Conservation (phyloP, 2,329 filamentous ascomycete species). For the Hymenoscyphus infarciens region DNA sequence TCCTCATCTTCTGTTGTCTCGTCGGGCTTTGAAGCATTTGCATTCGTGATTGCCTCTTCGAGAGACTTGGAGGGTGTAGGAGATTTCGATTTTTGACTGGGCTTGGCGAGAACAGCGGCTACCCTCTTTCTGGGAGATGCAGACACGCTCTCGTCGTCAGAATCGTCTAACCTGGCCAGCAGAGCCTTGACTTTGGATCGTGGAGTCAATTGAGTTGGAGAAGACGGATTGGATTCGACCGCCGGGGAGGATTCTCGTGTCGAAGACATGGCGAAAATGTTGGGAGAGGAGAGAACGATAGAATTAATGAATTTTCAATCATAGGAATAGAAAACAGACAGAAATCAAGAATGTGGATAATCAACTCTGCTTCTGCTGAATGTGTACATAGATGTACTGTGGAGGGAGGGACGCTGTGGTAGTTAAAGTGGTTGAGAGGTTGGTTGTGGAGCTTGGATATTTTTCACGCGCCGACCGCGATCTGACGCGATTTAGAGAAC, state of each 20-base stretch:
- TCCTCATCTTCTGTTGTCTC: slow-evolving; percentile 39
- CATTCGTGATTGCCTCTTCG: slow-evolving; percentile 9
- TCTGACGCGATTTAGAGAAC: slow-evolving; percentile 7
- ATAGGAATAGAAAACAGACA: slow-evolving; percentile 3
- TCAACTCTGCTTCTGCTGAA: not conserved
- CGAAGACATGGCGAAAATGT: slow-evolving; percentile 44
- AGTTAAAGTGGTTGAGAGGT: slow-evolving; percentile 1
- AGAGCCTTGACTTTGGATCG: slow-evolving; percentile 53
- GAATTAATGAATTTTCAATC: slow-evolving; percentile 7
- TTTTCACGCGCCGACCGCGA: not conserved
- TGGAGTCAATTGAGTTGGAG: slow-evolving; percentile 44
- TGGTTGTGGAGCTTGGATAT: not conserved
- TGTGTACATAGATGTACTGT: slow-evolving; percentile 1
- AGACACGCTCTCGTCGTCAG: slow-evolving; percentile 36
- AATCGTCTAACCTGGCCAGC: slow-evolving; percentile 49
- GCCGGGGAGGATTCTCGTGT: slow-evolving; percentile 45
- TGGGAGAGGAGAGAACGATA: slow-evolving; percentile 1
- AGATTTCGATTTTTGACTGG: slow-evolving; percentile 13
- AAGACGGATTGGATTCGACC: slow-evolving; percentile 42
- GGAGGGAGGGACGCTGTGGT: not conserved
- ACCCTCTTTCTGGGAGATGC: slow-evolving; percentile 25
- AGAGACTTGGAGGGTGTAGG: slow-evolving; percentile 4
- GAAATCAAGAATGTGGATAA: not conserved
- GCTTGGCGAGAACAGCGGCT: slow-evolving; percentile 16
- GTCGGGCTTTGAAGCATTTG: slow-evolving; percentile 4